Conservation (phyloP, 495 filamentous ascomycete species). For the Neurospora africana region DNA sequence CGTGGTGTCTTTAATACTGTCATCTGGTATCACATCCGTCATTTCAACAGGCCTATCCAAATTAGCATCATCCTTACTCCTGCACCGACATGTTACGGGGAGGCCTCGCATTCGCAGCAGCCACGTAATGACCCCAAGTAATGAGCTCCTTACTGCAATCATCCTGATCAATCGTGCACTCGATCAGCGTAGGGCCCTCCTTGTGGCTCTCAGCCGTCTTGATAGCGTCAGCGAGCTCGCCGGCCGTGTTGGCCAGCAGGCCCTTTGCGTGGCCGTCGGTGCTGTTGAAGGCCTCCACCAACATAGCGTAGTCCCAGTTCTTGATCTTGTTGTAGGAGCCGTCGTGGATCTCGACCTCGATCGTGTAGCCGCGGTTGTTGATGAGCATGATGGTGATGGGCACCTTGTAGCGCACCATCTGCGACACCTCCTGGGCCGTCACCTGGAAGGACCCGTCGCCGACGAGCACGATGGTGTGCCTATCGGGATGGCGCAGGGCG, state of each 20-base stretch:
- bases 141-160: constrained; percentile 19
- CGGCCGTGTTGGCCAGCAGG: constrained; percentile 9
- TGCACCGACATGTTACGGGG: constrained; percentile 2
- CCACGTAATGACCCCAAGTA: constrained; percentile 19
- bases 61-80: not conserved
- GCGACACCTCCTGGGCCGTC: constrained; percentile 20
- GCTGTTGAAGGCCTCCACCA: constrained; percentile 13
- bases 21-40: not conserved
- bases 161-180: constrained; percentile 18
- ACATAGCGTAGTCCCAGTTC: constrained; percentile 17
- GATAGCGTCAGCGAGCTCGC: constrained; percentile 11
- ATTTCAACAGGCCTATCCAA: not conserved
- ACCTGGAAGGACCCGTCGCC: constrained; percentile 24
- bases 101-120: constrained; percentile 15
- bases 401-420: constrained; percentile 20
- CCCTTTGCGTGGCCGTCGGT: constrained; percentile 13
- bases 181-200: constrained; percentile 14
- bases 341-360: constrained; percentile 42
- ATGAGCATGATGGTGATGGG: constrained; percentile 23
- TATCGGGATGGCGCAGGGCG: constrained; percentile 9
- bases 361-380: constrained; percentile 42
- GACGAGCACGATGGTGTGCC: constrained; percentile 13
- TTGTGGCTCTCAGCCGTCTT: not conserved
- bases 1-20: not conserved
- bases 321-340: constrained; percentile 18